Evolutionary conservation across 2,329 filamentous ascomycete species (phyloP).

Genomic region (Podosphaera fusca): DNA sequence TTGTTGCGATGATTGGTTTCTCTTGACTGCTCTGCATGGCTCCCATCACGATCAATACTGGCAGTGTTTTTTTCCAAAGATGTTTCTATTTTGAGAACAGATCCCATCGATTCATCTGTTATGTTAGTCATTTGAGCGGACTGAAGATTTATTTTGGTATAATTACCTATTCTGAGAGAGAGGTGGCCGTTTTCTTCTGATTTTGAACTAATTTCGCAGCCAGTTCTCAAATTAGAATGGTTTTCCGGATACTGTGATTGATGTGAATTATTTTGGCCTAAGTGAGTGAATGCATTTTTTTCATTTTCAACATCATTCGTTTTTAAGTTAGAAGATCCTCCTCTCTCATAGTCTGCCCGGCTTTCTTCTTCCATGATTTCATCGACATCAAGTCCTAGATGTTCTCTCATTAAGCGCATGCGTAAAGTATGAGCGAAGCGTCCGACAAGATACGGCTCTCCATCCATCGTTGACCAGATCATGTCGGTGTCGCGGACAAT

Average conservation of each 20-base stretch:
- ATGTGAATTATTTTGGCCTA: background rate
- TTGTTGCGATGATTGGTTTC: slow-evolving; percentile 18
- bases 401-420: slow-evolving; percentile 85
- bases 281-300: background rate
- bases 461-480: slow-evolving; percentile 78
- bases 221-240: background rate
- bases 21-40: slow-evolving; percentile 24
- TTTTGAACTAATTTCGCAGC: background rate
- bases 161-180: background rate
- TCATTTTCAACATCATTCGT: background rate
- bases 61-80: background rate
- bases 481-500: slow-evolving; percentile 84
- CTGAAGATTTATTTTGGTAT: background rate
- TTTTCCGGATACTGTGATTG: background rate
- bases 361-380: slow-evolving; percentile 65
- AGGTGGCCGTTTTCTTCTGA: background rate
- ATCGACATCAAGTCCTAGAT: slow-evolving; percentile 87
- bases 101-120: background rate
- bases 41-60: background rate
- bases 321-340: slow-evolving; percentile 11
- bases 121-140: background rate
- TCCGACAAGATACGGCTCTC: slow-evolving; percentile 69
- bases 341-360: slow-evolving; percentile 28
- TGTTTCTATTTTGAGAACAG: background rate
- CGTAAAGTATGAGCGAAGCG: slow-evolving; percentile 83